phyloP scores from a whole-genome alignment of 345 rosid genomes.

The Pseudoturritis turrita region DNA sequence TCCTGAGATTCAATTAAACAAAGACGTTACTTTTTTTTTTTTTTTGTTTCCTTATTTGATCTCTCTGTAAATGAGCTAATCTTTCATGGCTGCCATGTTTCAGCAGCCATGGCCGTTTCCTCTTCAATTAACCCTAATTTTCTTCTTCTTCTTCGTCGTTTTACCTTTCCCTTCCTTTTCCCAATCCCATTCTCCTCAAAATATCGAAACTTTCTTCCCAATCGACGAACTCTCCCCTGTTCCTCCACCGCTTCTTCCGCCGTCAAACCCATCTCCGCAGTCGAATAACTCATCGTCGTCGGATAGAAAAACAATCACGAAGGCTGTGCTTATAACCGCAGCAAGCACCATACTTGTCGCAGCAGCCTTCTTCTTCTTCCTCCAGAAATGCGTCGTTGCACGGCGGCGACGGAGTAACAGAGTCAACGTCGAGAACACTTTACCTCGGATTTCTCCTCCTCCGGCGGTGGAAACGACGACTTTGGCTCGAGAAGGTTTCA shows the following conservation, averaged over 20 bases:
- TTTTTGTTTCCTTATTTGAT: neutral
- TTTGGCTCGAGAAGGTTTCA: conserved; percentile 32
- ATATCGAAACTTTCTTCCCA: conserved; percentile 63
- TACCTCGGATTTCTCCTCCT: conserved; percentile 16
- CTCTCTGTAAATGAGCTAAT: conserved; percentile 22
- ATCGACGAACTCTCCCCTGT: conserved; percentile 13
- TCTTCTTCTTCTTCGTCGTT: conserved; percentile 7
- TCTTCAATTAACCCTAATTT: neutral
- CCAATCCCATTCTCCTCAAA: conserved; percentile 46
- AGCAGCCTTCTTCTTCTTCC: conserved; percentile 42
- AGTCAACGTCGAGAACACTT: neutral
- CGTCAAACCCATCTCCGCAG: conserved; percentile 24
- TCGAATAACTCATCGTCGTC: conserved; percentile 11
- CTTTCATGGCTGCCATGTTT: conserved; percentile 36
- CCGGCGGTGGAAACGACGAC: neutral
- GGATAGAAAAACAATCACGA: conserved; percentile 28
- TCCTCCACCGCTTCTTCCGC: conserved; percentile 4
- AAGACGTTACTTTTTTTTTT: conserved; percentile 1
- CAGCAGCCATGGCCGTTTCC: conserved; percentile 34
- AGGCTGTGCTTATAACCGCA: conserved; percentile 64
- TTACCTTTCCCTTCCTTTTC: conserved; percentile 32
- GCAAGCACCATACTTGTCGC: conserved; percentile 54
- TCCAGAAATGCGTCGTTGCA: conserved; percentile 33
- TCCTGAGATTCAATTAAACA: neutral
- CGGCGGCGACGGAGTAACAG: conserved; percentile 38